A percentile compares a stretch with the other conserved stretches of the same genome.
Evolutionary conservation across 257 asterid genomes (phyloP).

Genomic region (Striga asiatica): DNA sequence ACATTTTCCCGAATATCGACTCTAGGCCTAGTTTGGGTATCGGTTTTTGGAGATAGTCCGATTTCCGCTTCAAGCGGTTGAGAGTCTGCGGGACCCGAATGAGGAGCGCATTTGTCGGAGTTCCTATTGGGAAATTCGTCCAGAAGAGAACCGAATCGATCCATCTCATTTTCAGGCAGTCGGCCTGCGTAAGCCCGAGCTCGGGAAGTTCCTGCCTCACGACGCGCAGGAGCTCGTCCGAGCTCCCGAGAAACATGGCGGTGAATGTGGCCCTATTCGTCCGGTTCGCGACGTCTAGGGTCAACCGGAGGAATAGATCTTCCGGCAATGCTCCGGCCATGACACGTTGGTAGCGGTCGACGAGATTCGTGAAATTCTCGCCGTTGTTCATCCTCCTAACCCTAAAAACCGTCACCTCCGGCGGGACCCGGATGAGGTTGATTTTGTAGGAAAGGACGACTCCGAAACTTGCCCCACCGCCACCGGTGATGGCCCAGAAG

Average conservation of each 20-base stretch:
- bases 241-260: constrained; percentile 37
- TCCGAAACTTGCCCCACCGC: constrained; percentile 43
- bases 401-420: constrained; percentile 22
- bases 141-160: constrained; percentile 39
- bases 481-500: constrained; percentile 54
- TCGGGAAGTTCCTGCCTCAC: constrained; percentile 27
- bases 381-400: constrained; percentile 18
- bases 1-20: constrained; percentile 37
- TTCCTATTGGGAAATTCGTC: constrained; percentile 26
- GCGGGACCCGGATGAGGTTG: constrained; percentile 26
- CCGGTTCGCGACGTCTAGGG: constrained; percentile 19
- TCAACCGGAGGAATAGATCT: constrained; percentile 27
- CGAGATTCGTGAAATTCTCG: constrained; percentile 22
- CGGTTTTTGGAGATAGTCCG: constrained; percentile 40
- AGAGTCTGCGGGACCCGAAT: constrained; percentile 24
- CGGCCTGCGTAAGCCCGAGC: constrained; percentile 23
- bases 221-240: constrained; percentile 21
- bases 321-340: constrained; percentile 21
- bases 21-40: constrained; percentile 34
- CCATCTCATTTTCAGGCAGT: constrained; percentile 50
- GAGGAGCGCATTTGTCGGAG: constrained; percentile 29
- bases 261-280: constrained; percentile 33
- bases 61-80: constrained; percentile 34
- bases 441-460: constrained; percentile 37
- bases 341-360: constrained; percentile 24